Evolutionary conservation across 306 rosid genomes (phyloP), one percentile per base, ranked within the genome.

Genomic region (Fragaria vesca): DNA sequence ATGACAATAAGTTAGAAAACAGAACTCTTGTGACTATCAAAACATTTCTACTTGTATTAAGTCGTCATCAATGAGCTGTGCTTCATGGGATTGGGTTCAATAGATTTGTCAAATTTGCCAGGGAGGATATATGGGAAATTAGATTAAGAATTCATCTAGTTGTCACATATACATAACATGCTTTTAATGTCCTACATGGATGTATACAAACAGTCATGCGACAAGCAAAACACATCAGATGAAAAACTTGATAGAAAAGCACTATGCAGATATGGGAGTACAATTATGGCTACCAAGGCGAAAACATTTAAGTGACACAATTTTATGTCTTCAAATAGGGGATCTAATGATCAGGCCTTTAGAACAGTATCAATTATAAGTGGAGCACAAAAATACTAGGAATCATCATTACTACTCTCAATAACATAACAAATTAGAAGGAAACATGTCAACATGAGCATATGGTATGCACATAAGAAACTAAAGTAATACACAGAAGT

Each of bases 401-500:
- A 47, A 71, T 42, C 73, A 32, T 77, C 71, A 57, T 10, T 30
- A 66, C 75, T 24, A 67, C 71, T 61, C 30, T 57, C 58, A 73
- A 77, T 54, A 66, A 66, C 57, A 57, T 36, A 15, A 18, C n/a
- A 71, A 63, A 24, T 48, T 50, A 42, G 12, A 66, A 62, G 60
- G 61, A 63, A 75, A 45, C 32, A 30, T 26, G 52, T 77, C 61
- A 24, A 76, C 81, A 76, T 43, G 71, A 77, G 78, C 71, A 52
- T 51, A 72, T 77, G 75, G 76, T 78, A 74, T 73, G 82, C 82
- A 48, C 80, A 82, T 66, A 78, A 69, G 69, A 60, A 75, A 73
- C 13, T 47, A 72, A 57, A 54, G 55, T 71, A 82, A 43, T 65
- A 48, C 55, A 75, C 50, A 60, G 72, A 69, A 38, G 17, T n/a